Conservation (phyloP, 2,329 filamentous ascomycete species). For the Fusarium sp. region DNA sequence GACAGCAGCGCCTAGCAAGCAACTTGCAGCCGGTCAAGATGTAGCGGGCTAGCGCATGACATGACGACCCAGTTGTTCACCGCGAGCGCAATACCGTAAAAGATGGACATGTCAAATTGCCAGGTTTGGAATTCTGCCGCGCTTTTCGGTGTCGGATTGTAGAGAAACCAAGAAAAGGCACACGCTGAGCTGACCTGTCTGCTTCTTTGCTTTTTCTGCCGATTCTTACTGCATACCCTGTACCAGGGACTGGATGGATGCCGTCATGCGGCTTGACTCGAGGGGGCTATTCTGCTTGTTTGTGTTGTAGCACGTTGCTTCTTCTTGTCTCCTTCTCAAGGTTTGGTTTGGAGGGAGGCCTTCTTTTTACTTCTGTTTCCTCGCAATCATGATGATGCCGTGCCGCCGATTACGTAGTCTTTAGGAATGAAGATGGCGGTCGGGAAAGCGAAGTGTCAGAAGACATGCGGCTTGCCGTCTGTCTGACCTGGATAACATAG, state of each 20-base stretch:
- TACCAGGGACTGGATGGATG: constrained; percentile 27
- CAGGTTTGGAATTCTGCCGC: constrained; percentile 22
- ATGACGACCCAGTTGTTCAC: constrained; percentile 18
- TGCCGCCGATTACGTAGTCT: constrained; percentile 39
- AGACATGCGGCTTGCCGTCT: constrained; percentile 30
- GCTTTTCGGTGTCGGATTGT: constrained; percentile 27
- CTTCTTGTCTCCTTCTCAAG: constrained; percentile 9
- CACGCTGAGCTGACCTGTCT: neutral
- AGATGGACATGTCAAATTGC: constrained; percentile 30
- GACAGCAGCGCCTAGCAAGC: constrained; percentile 28
- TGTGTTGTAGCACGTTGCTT: constrained; percentile 31
- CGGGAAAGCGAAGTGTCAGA: constrained; percentile 23
- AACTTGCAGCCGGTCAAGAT: constrained; percentile 39
- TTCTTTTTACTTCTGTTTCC: constrained; percentile 26
- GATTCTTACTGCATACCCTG: constrained; percentile 25
- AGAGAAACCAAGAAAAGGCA: constrained; percentile 14
- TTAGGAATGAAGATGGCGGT: constrained; percentile 15
- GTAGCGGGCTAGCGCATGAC: constrained; percentile 34
- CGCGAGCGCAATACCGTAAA: neutral
- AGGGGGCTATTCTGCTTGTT: neutral
- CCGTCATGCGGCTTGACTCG: constrained; percentile 32
- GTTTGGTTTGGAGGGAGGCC: neutral
- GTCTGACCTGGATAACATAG: constrained; percentile 12
- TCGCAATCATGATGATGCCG: constrained; percentile 21
- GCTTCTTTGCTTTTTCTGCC: constrained; percentile 11